A percentile compares a stretch with the other conserved stretches of the same genome.
These are phyloP conservation scores for Limnanthes douglasii DNA, from an alignment of 345 rosid species.

Conservation along the genomic window DNA sequence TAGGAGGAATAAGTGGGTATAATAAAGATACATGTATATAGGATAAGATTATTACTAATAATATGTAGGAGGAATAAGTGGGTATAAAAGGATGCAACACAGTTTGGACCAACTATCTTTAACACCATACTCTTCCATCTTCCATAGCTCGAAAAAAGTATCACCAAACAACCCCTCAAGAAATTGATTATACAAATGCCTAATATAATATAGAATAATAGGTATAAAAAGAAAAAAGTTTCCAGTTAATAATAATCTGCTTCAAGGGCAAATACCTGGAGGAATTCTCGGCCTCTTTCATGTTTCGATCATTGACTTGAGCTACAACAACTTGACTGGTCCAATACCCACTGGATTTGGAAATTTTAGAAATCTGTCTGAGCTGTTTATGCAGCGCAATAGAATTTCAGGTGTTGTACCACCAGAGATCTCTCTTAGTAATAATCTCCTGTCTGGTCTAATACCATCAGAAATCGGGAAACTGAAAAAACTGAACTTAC, in stretches of 20 bases:
- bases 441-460: slow-evolving; percentile 56
- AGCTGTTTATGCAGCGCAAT: slow-evolving; percentile 65
- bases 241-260: slow-evolving; percentile 53
- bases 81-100: too few relatives aligned
- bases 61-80: too few relatives aligned
- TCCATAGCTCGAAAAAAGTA: too few relatives aligned
- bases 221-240: too few relatives aligned
- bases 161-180: too few relatives aligned
- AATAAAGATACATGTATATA: too few relatives aligned
- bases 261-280: slow-evolving; percentile 50
- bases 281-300: slow-evolving; percentile 61
- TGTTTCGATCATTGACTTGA: slow-evolving; percentile 71
- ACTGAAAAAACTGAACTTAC: slow-evolving; percentile 53
- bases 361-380: slow-evolving; percentile 63
- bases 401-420: slow-evolving; percentile 56
- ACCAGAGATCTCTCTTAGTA: slow-evolving; percentile 43
- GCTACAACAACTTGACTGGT: slow-evolving; percentile 54
- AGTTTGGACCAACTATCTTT: too few relatives aligned
- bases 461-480: slow-evolving; percentile 66
- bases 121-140: too few relatives aligned
- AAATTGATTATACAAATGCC: too few relatives aligned
- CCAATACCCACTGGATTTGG: slow-evolving; percentile 38
- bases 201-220: too few relatives aligned
- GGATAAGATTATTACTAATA: too few relatives aligned
- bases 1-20: too few relatives aligned